Evolutionary conservation across 805 yeast genomes (phyloP).

Genomic region (Myxozyma vanderwaltii): DNA sequence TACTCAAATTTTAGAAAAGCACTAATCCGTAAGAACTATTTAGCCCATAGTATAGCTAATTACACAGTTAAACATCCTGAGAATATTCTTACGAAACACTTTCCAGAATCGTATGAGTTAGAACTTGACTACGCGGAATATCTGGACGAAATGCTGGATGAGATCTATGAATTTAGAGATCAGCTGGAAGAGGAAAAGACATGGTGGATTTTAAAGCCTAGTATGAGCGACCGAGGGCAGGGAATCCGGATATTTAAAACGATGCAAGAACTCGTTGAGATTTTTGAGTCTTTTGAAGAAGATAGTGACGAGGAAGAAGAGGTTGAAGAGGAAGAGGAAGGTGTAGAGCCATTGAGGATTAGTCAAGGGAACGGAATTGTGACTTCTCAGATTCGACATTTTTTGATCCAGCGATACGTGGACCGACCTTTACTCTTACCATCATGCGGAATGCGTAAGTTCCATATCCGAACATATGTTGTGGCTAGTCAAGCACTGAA

Average conservation of each 20-base stretch:
- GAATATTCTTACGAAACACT: constrained; percentile 59
- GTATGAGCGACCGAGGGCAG: constrained; percentile 97
- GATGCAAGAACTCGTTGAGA: constrained; percentile 73
- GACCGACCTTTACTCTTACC: constrained; percentile 65
- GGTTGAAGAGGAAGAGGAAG: constrained; percentile 46
- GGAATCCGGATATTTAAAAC: constrained; percentile 85
- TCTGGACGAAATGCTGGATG: constrained; percentile 90
- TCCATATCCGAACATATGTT: constrained; percentile 86
- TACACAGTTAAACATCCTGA: constrained; percentile 74
- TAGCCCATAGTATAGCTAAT: constrained; percentile 79
- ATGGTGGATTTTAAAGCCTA: constrained; percentile 86
- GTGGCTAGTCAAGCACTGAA: constrained; percentile 70
- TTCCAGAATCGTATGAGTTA: constrained; percentile 74
- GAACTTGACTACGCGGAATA: constrained; percentile 97
- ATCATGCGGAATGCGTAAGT: constrained; percentile 67
- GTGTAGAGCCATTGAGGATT: constrained; percentile 43
- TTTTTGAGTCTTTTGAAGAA: constrained; percentile 85
- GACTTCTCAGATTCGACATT: constrained; percentile 85
- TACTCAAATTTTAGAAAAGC: constrained; percentile 59
- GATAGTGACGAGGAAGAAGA: constrained; percentile 64
- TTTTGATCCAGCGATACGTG: constrained; percentile 83
- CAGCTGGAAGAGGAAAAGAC: constrained; percentile 62
- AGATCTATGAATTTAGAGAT: constrained; percentile 81
- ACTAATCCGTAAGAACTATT: constrained; percentile 82
- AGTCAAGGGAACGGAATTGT: constrained; percentile 71